Conservation (phyloP, 176 grass and related monocot species). For the Chrysopogon serrulatus region DNA sequence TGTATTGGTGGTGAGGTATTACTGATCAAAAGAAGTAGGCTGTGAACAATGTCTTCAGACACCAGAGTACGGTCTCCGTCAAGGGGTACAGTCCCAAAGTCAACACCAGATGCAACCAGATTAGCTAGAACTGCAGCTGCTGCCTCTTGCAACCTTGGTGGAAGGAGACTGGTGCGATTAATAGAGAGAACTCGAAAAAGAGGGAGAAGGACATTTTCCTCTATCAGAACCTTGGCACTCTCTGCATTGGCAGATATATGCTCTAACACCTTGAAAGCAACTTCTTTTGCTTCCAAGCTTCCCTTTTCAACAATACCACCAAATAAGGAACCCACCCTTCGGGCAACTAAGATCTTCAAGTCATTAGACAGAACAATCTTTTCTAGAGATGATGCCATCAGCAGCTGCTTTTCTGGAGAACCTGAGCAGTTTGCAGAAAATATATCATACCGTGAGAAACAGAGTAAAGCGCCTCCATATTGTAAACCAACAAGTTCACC, state of each 20-base stretch:
- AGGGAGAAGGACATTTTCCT: conserved; percentile 48
- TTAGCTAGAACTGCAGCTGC: conserved; percentile 62
- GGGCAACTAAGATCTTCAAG: conserved; percentile 59
- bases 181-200: conserved; percentile 56
- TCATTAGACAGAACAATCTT: conserved; percentile 67
- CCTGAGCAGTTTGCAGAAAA: conserved; percentile 41
- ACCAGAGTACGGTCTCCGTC: conserved; percentile 52
- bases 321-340: conserved; percentile 56
- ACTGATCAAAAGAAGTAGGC: conserved; percentile 70
- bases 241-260: conserved; percentile 59
- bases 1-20: conserved; percentile 71
- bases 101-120: conserved; percentile 50
- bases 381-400: conserved; percentile 54
- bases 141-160: conserved; percentile 65
- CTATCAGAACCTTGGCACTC: conserved; percentile 65
- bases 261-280: conserved; percentile 63
- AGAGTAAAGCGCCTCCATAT: not conserved
- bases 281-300: conserved; percentile 54
- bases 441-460: conserved; percentile 4
- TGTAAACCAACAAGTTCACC: not conserved
- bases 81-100: conserved; percentile 45
- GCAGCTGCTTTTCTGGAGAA: conserved; percentile 53
- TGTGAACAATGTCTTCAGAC: conserved; percentile 64
- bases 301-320: conserved; percentile 54
- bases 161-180: conserved; percentile 47